Base-by-base conservation (phyloP, 108 stramenopile species). In the Discostella stelligeroides region DNA sequence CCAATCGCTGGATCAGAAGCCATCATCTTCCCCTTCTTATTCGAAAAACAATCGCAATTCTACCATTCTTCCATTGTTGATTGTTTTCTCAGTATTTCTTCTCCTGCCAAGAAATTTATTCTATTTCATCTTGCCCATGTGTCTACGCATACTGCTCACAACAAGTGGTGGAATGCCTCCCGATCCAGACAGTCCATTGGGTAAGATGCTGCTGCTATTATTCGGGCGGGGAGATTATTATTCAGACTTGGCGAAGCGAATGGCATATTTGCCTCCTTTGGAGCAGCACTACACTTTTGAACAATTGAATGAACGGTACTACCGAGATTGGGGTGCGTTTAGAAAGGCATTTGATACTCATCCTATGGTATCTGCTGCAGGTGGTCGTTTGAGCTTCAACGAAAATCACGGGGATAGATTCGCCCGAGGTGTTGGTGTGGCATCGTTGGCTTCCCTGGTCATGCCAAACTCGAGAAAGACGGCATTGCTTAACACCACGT, bases 231-330 rank as follows among this genome's bases (percentile, higher is more conserved):
- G 55, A 60, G 20, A 13, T 18, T n/a, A n/a, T n/a, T n/a, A n/a
- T n/a, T 14, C 12, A 8, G 66, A 24, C 45, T 21, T 47, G 42
- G 66, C 54, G 10, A 46, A 60, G 17, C 48, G 62, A 13, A 64
- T 53, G 70, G 86, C 84, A 18, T 88, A 83, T 59, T 24, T 91
- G 21, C 92, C 92, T 1, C 84, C 87, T 0, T 28, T 88, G 21
- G 62, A 82, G 17, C 92, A 94, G 60, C 92, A 94, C 70, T 94
- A 78, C 48, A 46, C 88, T 21, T 94, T 94, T 67, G 92, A 94
- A 72, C 68, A 79, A 17, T 49, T 90, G 46, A 90, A 88, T 65
- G 87, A 88, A 62, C 71, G 84, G 45, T 88, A 88, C 60, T 51
- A 72, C 25, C 84, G 83, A 58, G 89, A 90, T 70, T 81, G 66